Evolutionary conservation across 2,329 filamentous ascomycete species (phyloP), one percentile per base, ranked within the genome.

Genomic region (Penicillium vulpinum): DNA sequence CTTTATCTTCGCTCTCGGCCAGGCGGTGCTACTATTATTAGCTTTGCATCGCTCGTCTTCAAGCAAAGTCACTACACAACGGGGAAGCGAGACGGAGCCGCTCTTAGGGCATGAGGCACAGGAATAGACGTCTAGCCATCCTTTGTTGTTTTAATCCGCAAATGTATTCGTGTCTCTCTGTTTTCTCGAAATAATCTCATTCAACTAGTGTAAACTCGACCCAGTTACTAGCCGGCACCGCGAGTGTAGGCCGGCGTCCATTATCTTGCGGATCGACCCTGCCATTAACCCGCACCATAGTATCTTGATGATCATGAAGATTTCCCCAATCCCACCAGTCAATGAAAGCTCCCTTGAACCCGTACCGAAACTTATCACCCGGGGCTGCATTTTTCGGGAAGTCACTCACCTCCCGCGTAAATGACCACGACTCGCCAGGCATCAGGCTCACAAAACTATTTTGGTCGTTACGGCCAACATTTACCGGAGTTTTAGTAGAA

Each of bases 301-400:
- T 51, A 43, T 51, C 33, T 43, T 51, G 18, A 44, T 51, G 49
- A 51, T 51, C 38, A 9, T 24, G 26, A 43, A 43, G 6, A 41
- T 43, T 21, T 35, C 49, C 49, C 49, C 49, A 51, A 33, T 51
- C 38, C 49, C 49, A 51, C 48, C 48, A 51, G 35, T 51, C 48
- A 41, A 51, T 36, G 9, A 11, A 29, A 13, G 24, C 16, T 6
- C 48, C 48, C 36, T 18, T 7, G 21, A 43, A 26, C 22, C 40
- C 15, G 40, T 43, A 43, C 24, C 24, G 35, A 9, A 31, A 39
- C 24, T 29, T 24, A 41, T 26, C 39, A 26, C 22, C 39, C 13
- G 13, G 39, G 6, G 21, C 22, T 22, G 4, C 8, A 41, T 41
- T 41, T n/a, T 26, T 5, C 22, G 21, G 39, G 39, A 41, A 41